phyloP scores from a whole-genome alignment of 192 early-diverging fungal genomes.

The Coemansia sp. region DNA sequence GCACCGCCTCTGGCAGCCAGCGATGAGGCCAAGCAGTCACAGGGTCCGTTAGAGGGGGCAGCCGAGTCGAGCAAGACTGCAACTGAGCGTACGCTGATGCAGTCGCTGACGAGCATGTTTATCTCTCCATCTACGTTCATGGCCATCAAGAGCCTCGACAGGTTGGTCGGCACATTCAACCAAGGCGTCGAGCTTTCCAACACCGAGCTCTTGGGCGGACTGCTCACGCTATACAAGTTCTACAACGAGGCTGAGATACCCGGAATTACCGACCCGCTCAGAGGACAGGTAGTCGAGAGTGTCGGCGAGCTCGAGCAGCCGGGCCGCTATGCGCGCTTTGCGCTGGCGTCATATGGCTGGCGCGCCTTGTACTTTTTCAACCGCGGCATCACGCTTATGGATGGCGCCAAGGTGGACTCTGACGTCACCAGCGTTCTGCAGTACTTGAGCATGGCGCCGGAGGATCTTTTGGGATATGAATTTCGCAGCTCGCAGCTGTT shows the following conservation, averaged over 20 bases:
- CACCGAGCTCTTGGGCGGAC: conserved; percentile 61
- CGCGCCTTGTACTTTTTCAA: conserved; percentile 71
- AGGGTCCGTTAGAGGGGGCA: neutral
- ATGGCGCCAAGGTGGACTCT: conserved; percentile 63
- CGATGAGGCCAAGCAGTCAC: neutral
- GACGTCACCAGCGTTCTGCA: conserved; percentile 64
- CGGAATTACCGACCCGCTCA: conserved; percentile 36
- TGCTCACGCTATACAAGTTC: conserved; percentile 65
- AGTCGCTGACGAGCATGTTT: conserved; percentile 52
- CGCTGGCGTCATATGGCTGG: conserved; percentile 70
- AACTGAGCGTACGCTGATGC: conserved; percentile 43
- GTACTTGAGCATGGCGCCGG: conserved; percentile 60
- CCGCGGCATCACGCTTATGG: conserved; percentile 66
- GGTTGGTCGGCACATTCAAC: conserved; percentile 53
- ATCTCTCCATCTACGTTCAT: conserved; percentile 48
- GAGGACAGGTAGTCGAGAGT: conserved; percentile 28
- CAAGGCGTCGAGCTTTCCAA: conserved; percentile 72
- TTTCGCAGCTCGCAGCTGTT: conserved; percentile 65
- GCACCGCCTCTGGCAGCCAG: neutral
- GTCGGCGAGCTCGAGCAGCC: conserved; percentile 52
- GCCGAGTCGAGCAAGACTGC: conserved; percentile 5
- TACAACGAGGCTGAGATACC: conserved; percentile 53
- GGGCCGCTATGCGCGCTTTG: conserved; percentile 58
- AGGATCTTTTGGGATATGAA: conserved; percentile 67
- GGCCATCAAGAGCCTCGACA: conserved; percentile 47